Evolutionary conservation across 768 basidiomycete genomes (phyloP).

Genomic region (Lactarius quietus): DNA sequence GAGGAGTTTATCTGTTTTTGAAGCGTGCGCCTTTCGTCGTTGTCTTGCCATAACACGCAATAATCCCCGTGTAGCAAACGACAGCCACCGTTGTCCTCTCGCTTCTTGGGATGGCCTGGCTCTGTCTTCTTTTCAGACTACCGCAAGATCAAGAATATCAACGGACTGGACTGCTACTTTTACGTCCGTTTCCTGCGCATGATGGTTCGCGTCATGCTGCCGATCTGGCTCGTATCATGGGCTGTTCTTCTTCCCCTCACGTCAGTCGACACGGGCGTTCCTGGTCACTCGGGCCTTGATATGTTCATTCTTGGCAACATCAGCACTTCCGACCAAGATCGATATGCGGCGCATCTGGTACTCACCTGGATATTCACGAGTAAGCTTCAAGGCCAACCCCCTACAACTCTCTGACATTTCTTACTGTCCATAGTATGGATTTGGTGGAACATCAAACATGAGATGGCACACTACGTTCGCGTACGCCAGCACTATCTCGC

Average conservation of each 20-base stretch:
- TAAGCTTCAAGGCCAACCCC: conserved; percentile 36
- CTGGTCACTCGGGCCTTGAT: conserved; percentile 54
- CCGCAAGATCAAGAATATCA: conserved; percentile 55
- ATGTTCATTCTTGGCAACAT: conserved; percentile 83
- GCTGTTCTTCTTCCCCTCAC: conserved; percentile 74
- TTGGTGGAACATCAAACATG: conserved; percentile 71
- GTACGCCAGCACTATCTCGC: conserved; percentile 83
- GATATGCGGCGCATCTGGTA: conserved; percentile 79
- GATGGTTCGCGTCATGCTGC: conserved; percentile 77
- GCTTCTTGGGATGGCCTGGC: conserved; percentile 62
- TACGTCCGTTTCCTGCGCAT: conserved; percentile 88
- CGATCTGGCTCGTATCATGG: conserved; percentile 94
- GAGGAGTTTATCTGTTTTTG: conserved; percentile 59
- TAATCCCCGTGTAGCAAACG: conserved; percentile 48
- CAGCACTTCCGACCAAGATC: conserved; percentile 39
- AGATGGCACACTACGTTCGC: conserved; percentile 77
- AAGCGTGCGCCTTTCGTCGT: conserved; percentile 35
- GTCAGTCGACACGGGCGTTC: conserved; percentile 46
- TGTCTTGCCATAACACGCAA: not conserved
- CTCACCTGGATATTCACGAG: conserved; percentile 76
- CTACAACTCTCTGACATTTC: not conserved
- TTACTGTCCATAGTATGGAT: conserved; percentile 61
- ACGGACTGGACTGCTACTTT: conserved; percentile 90
- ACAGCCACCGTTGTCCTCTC: conserved; percentile 46
- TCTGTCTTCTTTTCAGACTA: conserved; percentile 62